These are phyloP conservation scores for Xylaria castorea DNA, from an alignment of 495 filamentous ascomycete species.

Conservation along the genomic window DNA sequence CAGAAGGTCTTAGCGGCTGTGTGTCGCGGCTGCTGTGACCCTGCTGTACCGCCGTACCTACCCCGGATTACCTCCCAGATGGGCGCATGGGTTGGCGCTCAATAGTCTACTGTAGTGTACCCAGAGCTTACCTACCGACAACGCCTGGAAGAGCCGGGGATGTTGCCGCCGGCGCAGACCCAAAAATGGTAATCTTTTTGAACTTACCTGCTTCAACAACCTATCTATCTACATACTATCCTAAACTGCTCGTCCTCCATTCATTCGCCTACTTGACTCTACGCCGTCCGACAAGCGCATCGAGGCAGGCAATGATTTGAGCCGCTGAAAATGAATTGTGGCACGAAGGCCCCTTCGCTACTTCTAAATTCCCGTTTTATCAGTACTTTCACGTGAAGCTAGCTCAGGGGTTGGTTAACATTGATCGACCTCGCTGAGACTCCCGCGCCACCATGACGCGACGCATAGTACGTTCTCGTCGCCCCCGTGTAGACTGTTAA, in stretches of 20 bases:
- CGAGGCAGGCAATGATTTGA: slow-evolving; percentile 19
- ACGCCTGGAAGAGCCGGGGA: slow-evolving; percentile 1
- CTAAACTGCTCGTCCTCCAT: neutral
- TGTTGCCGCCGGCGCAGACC: neutral
- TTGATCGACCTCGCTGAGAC: slow-evolving; percentile 32
- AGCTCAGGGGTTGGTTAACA: slow-evolving; percentile 17
- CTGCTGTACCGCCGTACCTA: neutral
- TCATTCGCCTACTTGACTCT: neutral
- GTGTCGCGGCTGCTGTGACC: neutral
- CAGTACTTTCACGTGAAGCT: slow-evolving; percentile 24
- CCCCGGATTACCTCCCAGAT: slow-evolving; percentile 14
- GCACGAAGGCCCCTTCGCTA: slow-evolving; percentile 20
- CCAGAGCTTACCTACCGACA: slow-evolving; percentile 10
- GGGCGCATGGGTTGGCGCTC: slow-evolving; percentile 7
- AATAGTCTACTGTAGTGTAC: no score
- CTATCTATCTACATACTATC: slow-evolving; percentile 2
- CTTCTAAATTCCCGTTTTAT: slow-evolving; percentile 13
- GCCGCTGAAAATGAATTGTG: slow-evolving; percentile 28
- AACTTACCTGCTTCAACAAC: slow-evolving; percentile 5
- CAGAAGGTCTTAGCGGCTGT: slow-evolving; percentile 3
- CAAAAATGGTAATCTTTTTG: neutral
- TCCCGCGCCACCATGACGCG: slow-evolving; percentile 50
- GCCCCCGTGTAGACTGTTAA: neutral
- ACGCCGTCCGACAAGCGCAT: neutral
- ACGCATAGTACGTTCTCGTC: slow-evolving; percentile 50